Conservation (phyloP, 129 eudicot genomes). For the Flaveria linearis region DNA sequence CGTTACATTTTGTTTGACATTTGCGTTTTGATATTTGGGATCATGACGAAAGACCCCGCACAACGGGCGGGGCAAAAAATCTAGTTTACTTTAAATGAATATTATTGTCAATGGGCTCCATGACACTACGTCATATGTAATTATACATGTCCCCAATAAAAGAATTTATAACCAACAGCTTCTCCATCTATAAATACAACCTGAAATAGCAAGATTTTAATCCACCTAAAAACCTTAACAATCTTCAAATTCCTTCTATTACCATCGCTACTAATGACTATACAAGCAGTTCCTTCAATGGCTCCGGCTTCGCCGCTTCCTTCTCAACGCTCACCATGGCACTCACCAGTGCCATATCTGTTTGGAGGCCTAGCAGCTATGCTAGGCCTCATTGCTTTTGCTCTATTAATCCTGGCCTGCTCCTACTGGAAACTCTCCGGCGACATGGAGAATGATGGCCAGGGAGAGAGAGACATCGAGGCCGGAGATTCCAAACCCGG, state of each 20-base stretch:
- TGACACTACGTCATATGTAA: slow-evolving; percentile 13
- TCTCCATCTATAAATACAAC: slow-evolving; percentile 30
- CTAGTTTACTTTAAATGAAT: neutral
- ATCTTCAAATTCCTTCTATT: neutral
- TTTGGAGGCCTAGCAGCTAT: slow-evolving; percentile 71
- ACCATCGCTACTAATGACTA: slow-evolving; percentile 11
- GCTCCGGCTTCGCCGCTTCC: slow-evolving; percentile 26
- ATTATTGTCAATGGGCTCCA: slow-evolving; percentile 13
- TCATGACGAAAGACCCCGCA: too few relatives aligned
- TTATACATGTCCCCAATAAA: neutral
- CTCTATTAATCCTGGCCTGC: slow-evolving; percentile 67
- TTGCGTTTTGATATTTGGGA: too few relatives aligned
- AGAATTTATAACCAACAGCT: slow-evolving; percentile 14
- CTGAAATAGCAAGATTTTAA: neutral
- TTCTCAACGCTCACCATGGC: slow-evolving; percentile 56
- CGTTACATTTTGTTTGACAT: too few relatives aligned
- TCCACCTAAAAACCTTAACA: neutral
- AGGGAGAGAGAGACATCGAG: slow-evolving; percentile 49
- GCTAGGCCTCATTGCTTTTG: slow-evolving; percentile 73
- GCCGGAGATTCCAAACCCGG: slow-evolving; percentile 35
- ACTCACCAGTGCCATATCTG: slow-evolving; percentile 73
- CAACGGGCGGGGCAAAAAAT: too few relatives aligned
- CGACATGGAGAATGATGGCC: slow-evolving; percentile 28
- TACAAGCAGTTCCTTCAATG: slow-evolving; percentile 11
- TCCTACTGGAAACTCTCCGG: slow-evolving; percentile 67